Percentiles rank a stretch among this genome's conserved stretches.
phyloP scores from a whole-genome alignment of 345 rosid species.

The Viola odorata region DNA sequence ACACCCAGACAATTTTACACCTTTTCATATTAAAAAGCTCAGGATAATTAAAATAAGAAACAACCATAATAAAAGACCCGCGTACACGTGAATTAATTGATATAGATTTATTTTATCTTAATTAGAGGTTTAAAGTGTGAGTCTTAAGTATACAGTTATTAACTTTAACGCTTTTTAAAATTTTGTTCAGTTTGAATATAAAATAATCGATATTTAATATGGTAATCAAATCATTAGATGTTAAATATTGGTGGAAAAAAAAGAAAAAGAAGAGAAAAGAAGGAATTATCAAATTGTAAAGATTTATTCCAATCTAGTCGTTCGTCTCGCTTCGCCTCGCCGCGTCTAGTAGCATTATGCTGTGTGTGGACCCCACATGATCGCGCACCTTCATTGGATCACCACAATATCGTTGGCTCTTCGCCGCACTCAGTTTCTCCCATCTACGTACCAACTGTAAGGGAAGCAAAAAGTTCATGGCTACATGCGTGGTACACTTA shows the following conservation, averaged over 20 bases:
- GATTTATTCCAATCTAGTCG: constrained; percentile 9
- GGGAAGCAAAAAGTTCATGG: not conserved
- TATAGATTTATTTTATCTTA: no score
- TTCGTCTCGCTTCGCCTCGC: constrained; percentile 20
- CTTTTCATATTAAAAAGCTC: not conserved
- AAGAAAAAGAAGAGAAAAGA: not conserved
- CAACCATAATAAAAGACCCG: not conserved
- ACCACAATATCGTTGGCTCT: not conserved
- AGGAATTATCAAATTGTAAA: not conserved
- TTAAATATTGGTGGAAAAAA: not conserved
- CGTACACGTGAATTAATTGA: no score
- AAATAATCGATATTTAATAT: no score
- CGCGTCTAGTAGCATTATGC: constrained; percentile 33
- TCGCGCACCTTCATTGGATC: not conserved
- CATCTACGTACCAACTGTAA: not conserved
- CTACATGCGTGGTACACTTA: not conserved
- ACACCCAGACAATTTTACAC: constrained; percentile 6
- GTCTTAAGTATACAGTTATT: no score
- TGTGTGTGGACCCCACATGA: constrained; percentile 24
- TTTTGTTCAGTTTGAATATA: no score
- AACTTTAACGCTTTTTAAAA: no score
- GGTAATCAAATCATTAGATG: no score
- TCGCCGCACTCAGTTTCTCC: no score
- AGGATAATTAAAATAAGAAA: not conserved
- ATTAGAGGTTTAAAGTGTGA: no score